Conservation (phyloP, 1,284 basidiomycete genomes). For the Filobasidium uniguttulatum region DNA sequence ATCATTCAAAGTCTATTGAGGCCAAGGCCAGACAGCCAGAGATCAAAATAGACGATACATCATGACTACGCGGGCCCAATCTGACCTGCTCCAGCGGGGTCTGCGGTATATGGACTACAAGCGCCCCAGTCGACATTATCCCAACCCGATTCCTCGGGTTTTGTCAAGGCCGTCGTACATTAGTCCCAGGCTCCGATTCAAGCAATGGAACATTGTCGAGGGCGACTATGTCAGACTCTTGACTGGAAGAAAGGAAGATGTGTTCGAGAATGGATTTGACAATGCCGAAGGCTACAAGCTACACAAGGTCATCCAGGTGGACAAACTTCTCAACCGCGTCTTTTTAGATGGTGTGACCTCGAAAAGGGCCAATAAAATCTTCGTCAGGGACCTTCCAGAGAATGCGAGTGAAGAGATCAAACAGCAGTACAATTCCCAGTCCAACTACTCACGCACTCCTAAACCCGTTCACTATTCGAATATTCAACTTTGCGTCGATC, state of each 20-base stretch:
- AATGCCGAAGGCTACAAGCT: slow-evolving; percentile 24
- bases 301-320: slow-evolving; percentile 26
- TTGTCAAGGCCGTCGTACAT: no score
- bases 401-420: slow-evolving; percentile 19
- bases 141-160: no score
- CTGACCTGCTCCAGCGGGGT: no score
- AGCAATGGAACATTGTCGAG: slow-evolving; percentile 31
- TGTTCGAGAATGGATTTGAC: slow-evolving; percentile 24
- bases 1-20: no score
- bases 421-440: slow-evolving; percentile 20
- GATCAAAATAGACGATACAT: no score
- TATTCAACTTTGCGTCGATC: slow-evolving; percentile 31
- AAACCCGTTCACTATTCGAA: slow-evolving; percentile 33
- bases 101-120: no score
- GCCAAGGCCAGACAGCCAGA: no score
- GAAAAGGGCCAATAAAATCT: slow-evolving; percentile 22
- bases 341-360: slow-evolving; percentile 26
- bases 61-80: no score
- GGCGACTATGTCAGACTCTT: slow-evolving; percentile 32
- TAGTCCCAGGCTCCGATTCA: no score
- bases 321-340: slow-evolving; percentile 29
- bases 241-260: slow-evolving; percentile 27
- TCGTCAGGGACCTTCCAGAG: slow-evolving; percentile 21
- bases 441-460: slow-evolving; percentile 19
- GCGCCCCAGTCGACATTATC: no score